These are phyloP conservation scores for Penicillium argentinense DNA, from an alignment of 495 filamentous ascomycete species.

Conservation along the genomic window DNA sequence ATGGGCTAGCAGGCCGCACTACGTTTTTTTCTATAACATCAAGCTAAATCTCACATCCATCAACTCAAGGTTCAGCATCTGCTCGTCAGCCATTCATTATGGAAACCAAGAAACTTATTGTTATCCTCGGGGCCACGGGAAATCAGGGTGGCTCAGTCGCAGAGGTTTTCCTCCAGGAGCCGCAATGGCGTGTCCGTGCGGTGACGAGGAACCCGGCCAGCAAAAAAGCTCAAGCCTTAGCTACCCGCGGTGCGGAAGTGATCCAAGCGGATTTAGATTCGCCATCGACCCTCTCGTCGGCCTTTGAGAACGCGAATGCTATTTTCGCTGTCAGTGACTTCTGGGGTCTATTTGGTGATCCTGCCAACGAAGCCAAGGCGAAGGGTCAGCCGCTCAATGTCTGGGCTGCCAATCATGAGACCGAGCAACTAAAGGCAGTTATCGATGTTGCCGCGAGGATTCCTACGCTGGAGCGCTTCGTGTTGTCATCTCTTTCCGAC, in stretches of 20 bases:
- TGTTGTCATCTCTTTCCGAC: constrained; percentile 36
- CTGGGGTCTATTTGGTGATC: constrained; percentile 27
- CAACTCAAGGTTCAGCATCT: too few species aligned
- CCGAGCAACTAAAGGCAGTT: constrained; percentile 46
- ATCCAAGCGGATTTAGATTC: background rate
- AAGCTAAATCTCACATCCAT: too few species aligned
- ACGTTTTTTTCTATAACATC: too few species aligned
- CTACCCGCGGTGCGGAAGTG: background rate
- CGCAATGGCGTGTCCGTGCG: background rate
- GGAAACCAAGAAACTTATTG: background rate
- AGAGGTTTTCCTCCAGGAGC: background rate
- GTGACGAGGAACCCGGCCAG: background rate
- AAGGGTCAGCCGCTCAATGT: constrained; percentile 13
- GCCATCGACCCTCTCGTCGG: background rate
- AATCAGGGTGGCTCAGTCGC: constrained; percentile 1
- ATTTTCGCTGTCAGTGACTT: constrained; percentile 52
- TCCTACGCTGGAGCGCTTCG: constrained; percentile 40
- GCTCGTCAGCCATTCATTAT: too few species aligned
- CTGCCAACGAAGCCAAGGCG: constrained; percentile 14
- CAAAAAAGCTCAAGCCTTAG: background rate
- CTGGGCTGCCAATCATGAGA: constrained; percentile 44
- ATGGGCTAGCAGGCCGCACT: too few species aligned
- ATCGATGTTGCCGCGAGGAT: constrained; percentile 48
- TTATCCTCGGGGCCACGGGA: background rate
- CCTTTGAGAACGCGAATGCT: background rate